Percentiles rank a stretch among this genome's conserved stretches.
phyloP scores from a whole-genome alignment of 2,329 filamentous ascomycete genomes.

The Coniochaeta prunicola region DNA sequence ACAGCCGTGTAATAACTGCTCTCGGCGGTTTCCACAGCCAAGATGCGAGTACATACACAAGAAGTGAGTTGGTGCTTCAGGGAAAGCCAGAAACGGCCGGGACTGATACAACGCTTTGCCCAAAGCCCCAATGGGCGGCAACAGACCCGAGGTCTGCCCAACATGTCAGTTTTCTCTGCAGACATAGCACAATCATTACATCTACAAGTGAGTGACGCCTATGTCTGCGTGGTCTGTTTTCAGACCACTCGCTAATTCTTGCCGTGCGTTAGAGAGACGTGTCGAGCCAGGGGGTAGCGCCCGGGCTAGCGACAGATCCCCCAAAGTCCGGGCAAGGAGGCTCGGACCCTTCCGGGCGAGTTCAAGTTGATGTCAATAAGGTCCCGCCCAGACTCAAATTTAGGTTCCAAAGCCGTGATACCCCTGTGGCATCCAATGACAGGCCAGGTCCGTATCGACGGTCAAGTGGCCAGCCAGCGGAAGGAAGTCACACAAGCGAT shows the following conservation, averaged over 20 bases:
- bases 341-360: not conserved
- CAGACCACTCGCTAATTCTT: not conserved
- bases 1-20: constrained; percentile 46
- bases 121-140: not conserved
- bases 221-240: not conserved
- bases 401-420: not conserved
- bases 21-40: constrained; percentile 43
- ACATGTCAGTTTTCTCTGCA: constrained; percentile 1
- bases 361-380: not conserved
- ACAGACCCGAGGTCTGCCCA: not conserved
- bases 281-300: not conserved
- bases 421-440: not conserved
- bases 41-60: constrained; percentile 36
- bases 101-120: not conserved
- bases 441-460: not conserved
- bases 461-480: not conserved
- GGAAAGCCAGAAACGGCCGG: not conserved
- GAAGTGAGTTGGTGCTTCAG: not conserved
- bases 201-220: not conserved
- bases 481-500: not conserved
- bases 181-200: not conserved
- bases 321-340: not conserved
- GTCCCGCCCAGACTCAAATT: not conserved
- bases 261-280: not conserved
- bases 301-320: not conserved